These are phyloP conservation scores for Catunica adiposa DNA, from an alignment of 2,329 filamentous ascomycete species.

Conservation along the genomic window DNA sequence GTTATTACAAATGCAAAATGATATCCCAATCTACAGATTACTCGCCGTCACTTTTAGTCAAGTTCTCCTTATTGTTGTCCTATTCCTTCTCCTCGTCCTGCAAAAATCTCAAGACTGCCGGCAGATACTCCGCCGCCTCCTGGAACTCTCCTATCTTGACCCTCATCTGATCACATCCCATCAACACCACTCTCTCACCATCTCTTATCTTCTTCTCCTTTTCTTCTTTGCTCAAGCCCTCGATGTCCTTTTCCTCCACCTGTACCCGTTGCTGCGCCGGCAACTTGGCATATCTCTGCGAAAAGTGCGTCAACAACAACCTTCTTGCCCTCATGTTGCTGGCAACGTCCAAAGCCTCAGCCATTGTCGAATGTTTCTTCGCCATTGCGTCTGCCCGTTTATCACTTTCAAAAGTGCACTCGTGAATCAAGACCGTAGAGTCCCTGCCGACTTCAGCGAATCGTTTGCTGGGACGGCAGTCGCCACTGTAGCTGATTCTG, in stretches of 20 bases:
- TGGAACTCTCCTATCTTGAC: constrained; percentile 55
- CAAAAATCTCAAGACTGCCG: constrained; percentile 37
- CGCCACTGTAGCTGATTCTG: constrained; percentile 83
- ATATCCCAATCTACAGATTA: neutral
- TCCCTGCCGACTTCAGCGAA: constrained; percentile 58
- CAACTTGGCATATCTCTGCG: constrained; percentile 75
- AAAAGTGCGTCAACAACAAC: constrained; percentile 84
- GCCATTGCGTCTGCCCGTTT: constrained; percentile 58
- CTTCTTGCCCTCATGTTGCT: constrained; percentile 61
- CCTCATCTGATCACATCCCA: constrained; percentile 68
- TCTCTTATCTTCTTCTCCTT: constrained; percentile 25
- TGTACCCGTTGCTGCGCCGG: constrained; percentile 31
- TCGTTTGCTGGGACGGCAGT: constrained; percentile 60
- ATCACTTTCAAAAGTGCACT: constrained; percentile 90
- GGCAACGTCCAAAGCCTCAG: constrained; percentile 67
- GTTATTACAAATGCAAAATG: no score
- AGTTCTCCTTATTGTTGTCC: neutral
- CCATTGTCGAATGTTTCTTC: constrained; percentile 82
- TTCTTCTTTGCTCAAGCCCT: constrained; percentile 17
- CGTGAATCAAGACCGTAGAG: constrained; percentile 77
- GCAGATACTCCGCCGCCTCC: constrained; percentile 45
- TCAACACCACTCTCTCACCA: constrained; percentile 40
- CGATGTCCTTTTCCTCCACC: constrained; percentile 18
- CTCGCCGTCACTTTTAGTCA: neutral
- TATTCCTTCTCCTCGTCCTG: constrained; percentile 21